These are phyloP conservation scores for Aspergillus sp. DNA, from an alignment of 2,329 filamentous ascomycete species.

Conservation along the genomic window DNA sequence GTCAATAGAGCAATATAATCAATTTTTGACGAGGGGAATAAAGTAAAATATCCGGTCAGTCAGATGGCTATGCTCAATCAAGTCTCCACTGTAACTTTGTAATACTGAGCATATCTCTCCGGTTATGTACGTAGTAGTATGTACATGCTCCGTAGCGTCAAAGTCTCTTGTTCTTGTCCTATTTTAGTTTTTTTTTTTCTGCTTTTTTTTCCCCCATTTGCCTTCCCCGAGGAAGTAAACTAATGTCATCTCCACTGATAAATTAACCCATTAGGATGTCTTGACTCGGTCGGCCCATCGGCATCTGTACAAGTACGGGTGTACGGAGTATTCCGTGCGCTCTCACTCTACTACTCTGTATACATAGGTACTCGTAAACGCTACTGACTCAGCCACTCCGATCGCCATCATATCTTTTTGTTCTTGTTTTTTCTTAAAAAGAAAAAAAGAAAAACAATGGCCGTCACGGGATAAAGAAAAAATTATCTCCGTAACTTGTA, in stretches of 20 bases:
- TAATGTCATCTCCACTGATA: not conserved
- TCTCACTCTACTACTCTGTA: not conserved
- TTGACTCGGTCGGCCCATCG: conserved; percentile 11
- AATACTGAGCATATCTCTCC: no score
- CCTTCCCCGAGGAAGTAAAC: not conserved
- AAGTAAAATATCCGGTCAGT: no score
- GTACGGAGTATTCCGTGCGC: not conserved
- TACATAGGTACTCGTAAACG: no score
- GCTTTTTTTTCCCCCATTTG: not conserved
- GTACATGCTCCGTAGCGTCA: not conserved
- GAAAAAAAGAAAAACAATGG: no score
- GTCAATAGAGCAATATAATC: no score
- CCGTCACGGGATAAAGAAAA: no score
- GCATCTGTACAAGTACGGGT: conserved; percentile 2
- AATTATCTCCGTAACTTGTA: not conserved
- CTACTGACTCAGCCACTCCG: no score
- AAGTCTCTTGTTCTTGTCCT: not conserved
- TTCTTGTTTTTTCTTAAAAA: no score
- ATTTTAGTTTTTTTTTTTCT: not conserved
- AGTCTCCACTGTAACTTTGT: no score
- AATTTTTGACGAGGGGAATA: no score
- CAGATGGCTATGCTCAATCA: no score
- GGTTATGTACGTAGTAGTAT: not conserved
- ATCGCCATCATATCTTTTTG: no score
- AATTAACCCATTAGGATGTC: not conserved